phyloP scores from a whole-genome alignment of 805 yeast species.

The Naumovozyma dairenensis region DNA sequence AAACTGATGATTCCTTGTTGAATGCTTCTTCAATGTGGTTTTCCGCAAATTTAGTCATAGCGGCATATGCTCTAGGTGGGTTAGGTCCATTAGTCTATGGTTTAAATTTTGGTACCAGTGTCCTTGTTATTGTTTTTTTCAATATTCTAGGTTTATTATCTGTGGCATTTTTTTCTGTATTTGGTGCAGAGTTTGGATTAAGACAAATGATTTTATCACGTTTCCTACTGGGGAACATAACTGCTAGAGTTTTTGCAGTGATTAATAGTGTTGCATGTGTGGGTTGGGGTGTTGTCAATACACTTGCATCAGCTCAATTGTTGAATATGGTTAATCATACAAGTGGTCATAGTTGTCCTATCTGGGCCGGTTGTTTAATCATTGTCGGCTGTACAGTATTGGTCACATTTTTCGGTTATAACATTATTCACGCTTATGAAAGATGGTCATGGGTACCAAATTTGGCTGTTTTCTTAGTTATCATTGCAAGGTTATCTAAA shows the following conservation, averaged over 20 bases:
- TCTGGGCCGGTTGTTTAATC: constrained; percentile 83
- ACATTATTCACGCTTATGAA: constrained; percentile 70
- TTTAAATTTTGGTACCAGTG: constrained; percentile 32
- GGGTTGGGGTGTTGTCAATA: constrained; percentile 93
- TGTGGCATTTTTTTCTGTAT: constrained; percentile 72
- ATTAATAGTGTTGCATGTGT: constrained; percentile 77
- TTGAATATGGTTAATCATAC: constrained; percentile 59
- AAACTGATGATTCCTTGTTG: constrained; percentile 52
- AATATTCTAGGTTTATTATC: constrained; percentile 53
- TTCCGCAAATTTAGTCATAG: constrained; percentile 80
- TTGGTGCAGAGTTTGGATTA: constrained; percentile 77
- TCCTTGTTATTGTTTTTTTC: constrained; percentile 11
- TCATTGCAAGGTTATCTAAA: constrained; percentile 65
- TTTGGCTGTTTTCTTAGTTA: constrained; percentile 57
- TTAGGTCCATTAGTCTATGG: constrained; percentile 54
- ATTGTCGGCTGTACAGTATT: constrained; percentile 57
- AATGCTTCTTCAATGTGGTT: constrained; percentile 84
- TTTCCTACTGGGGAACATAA: constrained; percentile 64
- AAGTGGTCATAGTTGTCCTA: constrained; percentile 48
- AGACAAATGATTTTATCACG: constrained; percentile 81
- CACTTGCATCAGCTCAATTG: constrained; percentile 79
- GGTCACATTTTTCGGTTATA: constrained; percentile 78
- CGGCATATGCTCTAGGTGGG: constrained; percentile 71
- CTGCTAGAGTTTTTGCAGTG: constrained; percentile 66
- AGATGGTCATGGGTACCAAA: constrained; percentile 85